Evolutionary conservation across 2,329 filamentous ascomycete genomes (phyloP), one percentile per base, ranked within the genome.

Genomic region (Nemania sp.): DNA sequence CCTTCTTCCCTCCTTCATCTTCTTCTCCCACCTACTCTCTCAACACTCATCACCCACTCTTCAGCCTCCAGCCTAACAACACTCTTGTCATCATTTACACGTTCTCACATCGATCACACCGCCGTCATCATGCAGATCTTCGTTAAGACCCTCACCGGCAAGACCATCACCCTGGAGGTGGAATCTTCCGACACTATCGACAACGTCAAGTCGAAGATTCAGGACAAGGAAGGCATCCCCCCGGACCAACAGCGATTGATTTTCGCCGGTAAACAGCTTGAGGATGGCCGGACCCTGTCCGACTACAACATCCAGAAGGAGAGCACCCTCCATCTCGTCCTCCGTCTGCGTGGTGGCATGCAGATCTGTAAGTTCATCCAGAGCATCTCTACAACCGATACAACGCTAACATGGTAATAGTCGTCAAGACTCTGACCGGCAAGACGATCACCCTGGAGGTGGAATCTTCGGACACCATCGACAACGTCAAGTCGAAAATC

Each of bases 401-500:
- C 43, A n/a, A 18, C 62, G n/a, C 67, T 69, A 68, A 69, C 37
- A 46, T 5, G 9, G 40, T 9, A n/a, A 5, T 15, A 77, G 76
- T 92, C 72, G 89, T 92, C 74, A 92, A 92, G 83, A 92, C 89
- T 13, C 78, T 97, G 62, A 97, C 93, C 76, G 92, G 92, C 71
- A 97, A 97, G 84, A 97, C 92, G 54, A 96, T 96, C 74, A 96
- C 92, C 6, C 83, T 96, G 2, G 92, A 96, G 80, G 91, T 96
- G 1, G 91, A 96, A 77, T 92, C 89, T 0, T 90, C 87, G 0
- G 92, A 96, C 71, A 96, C 92, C 42, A 96, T 96, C 78, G 92
- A 97, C 82, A 97, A 97, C 65, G 93, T 97, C 40, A 97, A 97
- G 87, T 87, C 85, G 52, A 97, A 97, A 86, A 97, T 97, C 45